Base-by-base conservation (phyloP, 345 rosid species). In the Citrus cavaleriei region DNA sequence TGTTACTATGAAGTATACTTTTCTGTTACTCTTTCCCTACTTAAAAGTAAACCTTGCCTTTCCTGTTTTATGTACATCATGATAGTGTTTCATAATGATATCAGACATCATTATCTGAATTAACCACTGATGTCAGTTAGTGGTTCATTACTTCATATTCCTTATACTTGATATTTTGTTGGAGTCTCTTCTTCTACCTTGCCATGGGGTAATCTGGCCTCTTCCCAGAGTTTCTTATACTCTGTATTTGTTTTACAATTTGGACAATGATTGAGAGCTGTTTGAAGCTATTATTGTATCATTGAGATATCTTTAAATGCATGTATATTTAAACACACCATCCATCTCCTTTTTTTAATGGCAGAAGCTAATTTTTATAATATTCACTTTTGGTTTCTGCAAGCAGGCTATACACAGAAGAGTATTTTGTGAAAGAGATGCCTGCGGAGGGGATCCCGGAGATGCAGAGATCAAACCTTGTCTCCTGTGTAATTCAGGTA, bases 391-490 rank as follows among this genome's bases (percentile, higher is more conserved):
- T 74, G 42, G 54, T 76, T 21, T 22, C 70, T 82, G 60, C 82
- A 63, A 76, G 76, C 86, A 95, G 99, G 87, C 79, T 94, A 75
- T 96, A 96, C 76, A 89, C 99, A 1, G 97, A 96, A 83, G 95
- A 91, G 68, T 91, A 90, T 83, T 93, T 93, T 87, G 70, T 85
- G 65, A 96, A 87, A 0, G 88, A 96, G 86, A 96, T 96, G 97
- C 78, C 97, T 77, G 83, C 83, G 34, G 91, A 89, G 84, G 99
- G 95, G 63, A 93, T 94, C 78, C 99, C 98, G 0, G 99, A 96
- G 90, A 96, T 96, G 75, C 93, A 96, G 83, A 88, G 99, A 79
- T 94, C 99, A 81, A 94, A 89, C 80, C 97, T 96, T 74, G 95
- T 92, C 79, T 90, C 98, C 64, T 88, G 93, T 64, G 91, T 96